Base-by-base conservation (phyloP, 1,139 yeast genomes). In the Kazachstania sp. region DNA sequence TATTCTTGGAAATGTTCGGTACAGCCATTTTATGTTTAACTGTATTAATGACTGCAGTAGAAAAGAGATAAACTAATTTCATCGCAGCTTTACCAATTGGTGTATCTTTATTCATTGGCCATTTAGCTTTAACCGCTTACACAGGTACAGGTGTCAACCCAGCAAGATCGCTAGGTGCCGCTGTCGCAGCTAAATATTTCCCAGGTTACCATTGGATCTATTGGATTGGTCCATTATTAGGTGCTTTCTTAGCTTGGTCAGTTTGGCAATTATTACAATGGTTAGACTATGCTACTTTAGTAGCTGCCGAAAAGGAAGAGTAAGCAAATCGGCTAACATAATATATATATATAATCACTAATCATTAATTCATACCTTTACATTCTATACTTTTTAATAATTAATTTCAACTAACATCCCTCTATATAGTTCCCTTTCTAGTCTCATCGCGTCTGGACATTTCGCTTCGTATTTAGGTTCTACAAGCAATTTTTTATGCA, bases 141-240 rank as follows among this genome's bases (percentile, higher is more conserved):
- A 84, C 95, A 47, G 95, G 95, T 65, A 95, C 95, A 40, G 95
- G 95, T 64, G 73, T 86, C 63, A 86, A 86, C 75, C 95, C 95
- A 48, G 95, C 95, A 44, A 81, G 96, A 72, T 72, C 87, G 31
- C 78, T 87, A 53, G 96, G 96, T 62, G 95, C 95, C 47, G 77
- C 82, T 65, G 73, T 86, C 51, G 95, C 90, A 49, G 75, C 77
- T 49, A 71, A 69, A 50, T 71, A 77, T 35, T 87, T 87, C 81
- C 95, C 95, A 39, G 67, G 64, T 60, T 86, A 87, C 70, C 88
- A 81, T 73, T 87, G 95, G 95, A 86, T 87, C 55, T 87, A 87
- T 74, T 86, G 95, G 94, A 77, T 87, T 49, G 95, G 95, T 50
- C 95, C 95, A 52, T 58, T 81, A 48, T 61, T 84, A 51, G 95